Evolutionary conservation across 2,329 filamentous ascomycete species (phyloP), one percentile per base, ranked within the genome.

Genomic region (Fusarium goolgardi): DNA sequence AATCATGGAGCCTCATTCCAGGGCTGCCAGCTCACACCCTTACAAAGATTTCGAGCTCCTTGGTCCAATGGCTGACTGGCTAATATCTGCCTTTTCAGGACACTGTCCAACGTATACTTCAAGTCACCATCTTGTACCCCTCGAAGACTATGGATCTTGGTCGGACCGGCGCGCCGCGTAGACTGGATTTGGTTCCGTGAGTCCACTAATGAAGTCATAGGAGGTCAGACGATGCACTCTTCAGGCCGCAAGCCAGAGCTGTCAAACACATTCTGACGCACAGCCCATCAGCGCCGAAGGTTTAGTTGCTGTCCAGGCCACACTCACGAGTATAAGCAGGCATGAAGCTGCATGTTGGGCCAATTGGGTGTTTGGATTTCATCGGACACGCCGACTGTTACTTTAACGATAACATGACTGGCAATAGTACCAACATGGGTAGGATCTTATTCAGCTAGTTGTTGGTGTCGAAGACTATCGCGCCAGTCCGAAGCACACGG

Each of bases 11-110:
- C 34, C 51, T 40, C 10, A 49, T 25, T 49, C 12, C 31, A 49
- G 21, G 18, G 15, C 25, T 41, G 47, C 54, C 21, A 59, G 37
- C 25, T 23, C 27, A 65, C 62, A 59, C 59, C 62, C 62, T 59
- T 39, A 29, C n/a, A 20, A 39, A 41, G 31, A 31, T 12, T n/a
- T 18, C n/a, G 7, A 21, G 11, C 9, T 27, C 25, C 16, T 35
- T 29, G 31, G 10, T 11, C 54, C 59, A 65, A 64, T 65, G 20
- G 29, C 12, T 32, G 43, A 20, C 13, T 16, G 21, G 10, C 23
- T n/a, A 11, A 15, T 20, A 35, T 41, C 49, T 65, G 49, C 54
- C 58, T 46, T 34, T 35, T 59, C 11, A 27, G 47, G 39, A 49
- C 29, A 45, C 40, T 23, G 13, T 21, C 31, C 29, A 27, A n/a